Conservation (phyloP, 257 asterid genomes). For the Przewalskia tangutica region DNA sequence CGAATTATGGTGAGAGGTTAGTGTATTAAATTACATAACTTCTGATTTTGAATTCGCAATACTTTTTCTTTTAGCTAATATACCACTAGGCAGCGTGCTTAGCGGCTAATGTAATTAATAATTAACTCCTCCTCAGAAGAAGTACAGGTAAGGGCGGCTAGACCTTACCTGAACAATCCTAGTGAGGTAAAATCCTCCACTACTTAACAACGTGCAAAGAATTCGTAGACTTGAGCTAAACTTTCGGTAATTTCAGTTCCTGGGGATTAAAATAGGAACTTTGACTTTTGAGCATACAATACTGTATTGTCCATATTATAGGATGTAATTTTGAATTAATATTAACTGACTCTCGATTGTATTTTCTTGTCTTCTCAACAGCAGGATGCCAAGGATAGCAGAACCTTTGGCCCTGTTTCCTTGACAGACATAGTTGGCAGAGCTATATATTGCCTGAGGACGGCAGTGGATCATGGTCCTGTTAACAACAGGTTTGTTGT, state of each 20-base stretch:
- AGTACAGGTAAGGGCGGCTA: no score
- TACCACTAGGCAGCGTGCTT: no score
- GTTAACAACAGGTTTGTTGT: slow-evolving; percentile 57
- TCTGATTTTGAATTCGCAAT: background rate
- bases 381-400: slow-evolving; percentile 83
- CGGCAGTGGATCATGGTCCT: slow-evolving; percentile 77
- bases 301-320: background rate
- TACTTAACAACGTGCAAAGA: no score
- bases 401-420: slow-evolving; percentile 75
- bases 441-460: slow-evolving; percentile 65
- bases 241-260: background rate
- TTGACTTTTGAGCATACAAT: background rate
- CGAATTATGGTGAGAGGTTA: background rate
- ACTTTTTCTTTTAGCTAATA: no score
- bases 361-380: slow-evolving; percentile 5
- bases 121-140: no score
- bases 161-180: no score
- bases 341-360: background rate
- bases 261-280: background rate
- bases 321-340: background rate
- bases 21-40: background rate
- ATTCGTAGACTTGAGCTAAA: background rate
- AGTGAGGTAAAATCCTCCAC: no score
- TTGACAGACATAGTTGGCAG: slow-evolving; percentile 63
- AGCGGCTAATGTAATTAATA: no score